Evolutionary conservation across 371 early-diverging fungal species (phyloP), one percentile per base, ranked within the genome.

Genomic region (Mortierella sp.): DNA sequence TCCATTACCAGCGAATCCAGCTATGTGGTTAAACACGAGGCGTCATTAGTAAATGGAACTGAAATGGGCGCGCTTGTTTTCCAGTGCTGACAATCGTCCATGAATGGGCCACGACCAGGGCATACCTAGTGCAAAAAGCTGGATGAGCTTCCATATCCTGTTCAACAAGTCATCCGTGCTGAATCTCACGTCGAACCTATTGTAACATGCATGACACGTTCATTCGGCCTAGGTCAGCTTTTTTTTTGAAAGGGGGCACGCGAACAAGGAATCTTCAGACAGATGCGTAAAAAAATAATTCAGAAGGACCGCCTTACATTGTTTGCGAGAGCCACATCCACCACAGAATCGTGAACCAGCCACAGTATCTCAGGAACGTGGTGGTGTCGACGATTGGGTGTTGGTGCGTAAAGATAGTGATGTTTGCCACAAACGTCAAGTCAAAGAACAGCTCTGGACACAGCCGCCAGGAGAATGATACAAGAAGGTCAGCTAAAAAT

Each of bases 301-400:
- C 1, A 40, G 6, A 4, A 40, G 43, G 2, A 40, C 43, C 43
- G 43, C n/a, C 79, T 67, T 80, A 90, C 83, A 92, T 81, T 14
- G 92, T 91, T 71, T 90, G 89, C 1, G 92, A 89, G 53, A 91
- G 89, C 91, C 92, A 92, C 70, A 90, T 90, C 92, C 92, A 92
- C 92, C 92, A 92, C 82, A 92, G 88, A 1, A 92, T 90, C 1
- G 90, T 89, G 76, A 92, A 91, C 92, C 92, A 91, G 24, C 89
- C 89, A 44, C 88, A 90, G 73, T 92, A 92, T 10, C 82, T 82
- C 11, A 88, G 87, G 40, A 91, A 64, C 1, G 82, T 81, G 0
- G 75, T 57, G 1, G 71, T 44, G 74, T 83, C 86, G 4, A 79
- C 72, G 69, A 92, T 92, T 11, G 91, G 88, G 31, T 90, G 88